Percentiles rank a stretch among this genome's conserved stretches.
Conservation (phyloP, 345 rosid species). For the Populus ilicifolia region DNA sequence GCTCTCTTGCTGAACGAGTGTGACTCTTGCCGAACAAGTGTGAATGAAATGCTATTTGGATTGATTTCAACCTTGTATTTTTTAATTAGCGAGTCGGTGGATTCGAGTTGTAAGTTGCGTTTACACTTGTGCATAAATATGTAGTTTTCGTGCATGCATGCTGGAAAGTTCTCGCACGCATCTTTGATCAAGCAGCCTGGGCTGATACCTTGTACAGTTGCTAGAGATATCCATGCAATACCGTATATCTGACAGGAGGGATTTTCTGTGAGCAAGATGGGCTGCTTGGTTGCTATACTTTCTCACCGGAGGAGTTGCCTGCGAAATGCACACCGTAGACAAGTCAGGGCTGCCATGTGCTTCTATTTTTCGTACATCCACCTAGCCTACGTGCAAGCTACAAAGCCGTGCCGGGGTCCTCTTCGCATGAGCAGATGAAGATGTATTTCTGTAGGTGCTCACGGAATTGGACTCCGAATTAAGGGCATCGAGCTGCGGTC, state of each 20-base stretch:
- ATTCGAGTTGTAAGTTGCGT: constrained; percentile 1
- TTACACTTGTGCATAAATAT: background rate
- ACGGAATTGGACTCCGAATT: no score
- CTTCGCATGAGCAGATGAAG: no score
- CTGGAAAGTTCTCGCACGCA: no score
- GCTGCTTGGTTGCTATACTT: background rate
- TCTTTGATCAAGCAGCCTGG: no score
- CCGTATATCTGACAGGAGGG: background rate
- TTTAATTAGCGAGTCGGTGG: background rate
- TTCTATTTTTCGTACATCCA: background rate
- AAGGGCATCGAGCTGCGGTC: background rate
- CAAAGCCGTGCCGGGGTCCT: background rate
- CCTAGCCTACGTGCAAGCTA: background rate
- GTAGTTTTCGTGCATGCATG: background rate
- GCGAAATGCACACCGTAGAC: no score
- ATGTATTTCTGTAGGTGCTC: no score
- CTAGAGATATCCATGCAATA: background rate
- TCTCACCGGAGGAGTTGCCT: no score
- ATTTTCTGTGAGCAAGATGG: background rate
- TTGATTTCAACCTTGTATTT: constrained; percentile 12
- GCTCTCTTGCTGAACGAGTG: constrained; percentile 6
- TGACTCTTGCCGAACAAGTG: constrained; percentile 12
- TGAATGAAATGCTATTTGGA: constrained; percentile 23
- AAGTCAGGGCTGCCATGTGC: background rate
- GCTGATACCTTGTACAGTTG: background rate